Evolutionary conservation across 768 basidiomycete genomes (phyloP).

Genomic region (Amanita inopinata): DNA sequence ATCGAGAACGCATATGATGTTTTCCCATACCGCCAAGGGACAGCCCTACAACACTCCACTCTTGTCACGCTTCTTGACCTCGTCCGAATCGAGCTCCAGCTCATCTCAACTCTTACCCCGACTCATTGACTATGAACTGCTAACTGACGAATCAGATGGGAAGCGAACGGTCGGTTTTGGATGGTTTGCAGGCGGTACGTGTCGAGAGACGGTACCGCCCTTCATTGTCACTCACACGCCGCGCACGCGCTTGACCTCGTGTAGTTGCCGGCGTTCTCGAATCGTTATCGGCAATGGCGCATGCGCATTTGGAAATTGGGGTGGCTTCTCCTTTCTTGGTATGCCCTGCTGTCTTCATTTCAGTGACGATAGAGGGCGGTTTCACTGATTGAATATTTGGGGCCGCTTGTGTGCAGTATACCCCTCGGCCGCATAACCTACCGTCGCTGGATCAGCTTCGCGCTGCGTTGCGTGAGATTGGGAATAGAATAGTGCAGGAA

Average conservation of each 20-base stretch:
- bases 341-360: constrained; percentile 17
- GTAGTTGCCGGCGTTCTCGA: constrained; percentile 80
- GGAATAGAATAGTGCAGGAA: constrained; percentile 39
- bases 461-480: constrained; percentile 44
- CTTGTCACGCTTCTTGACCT: constrained; percentile 49
- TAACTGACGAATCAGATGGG: constrained; percentile 44
- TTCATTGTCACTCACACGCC: too few relatives aligned
- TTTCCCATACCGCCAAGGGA: constrained; percentile 86
- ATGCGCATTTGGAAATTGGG: constrained; percentile 69
- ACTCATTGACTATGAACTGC: constrained; percentile 80
- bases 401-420: constrained; percentile 36
- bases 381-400: too few relatives aligned
- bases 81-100: constrained; percentile 4
- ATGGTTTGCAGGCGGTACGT: constrained; percentile 81
- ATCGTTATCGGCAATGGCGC: constrained; percentile 68
- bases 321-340: constrained; percentile 80
- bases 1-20: constrained; percentile 75
- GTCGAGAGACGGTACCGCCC: too few relatives aligned
- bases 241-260: too few relatives aligned
- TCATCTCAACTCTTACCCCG: constrained; percentile 25
- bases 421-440: constrained; percentile 73
- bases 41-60: constrained; percentile 81
- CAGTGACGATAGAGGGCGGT: too few relatives aligned
- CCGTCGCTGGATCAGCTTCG: constrained; percentile 46
- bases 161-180: constrained; percentile 86